A percentile compares a stretch with the other conserved stretches of the same genome.
These are phyloP conservation scores for Ustilaginoidea virens DNA, from an alignment of 2,329 filamentous ascomycete genomes.

Conservation along the genomic window DNA sequence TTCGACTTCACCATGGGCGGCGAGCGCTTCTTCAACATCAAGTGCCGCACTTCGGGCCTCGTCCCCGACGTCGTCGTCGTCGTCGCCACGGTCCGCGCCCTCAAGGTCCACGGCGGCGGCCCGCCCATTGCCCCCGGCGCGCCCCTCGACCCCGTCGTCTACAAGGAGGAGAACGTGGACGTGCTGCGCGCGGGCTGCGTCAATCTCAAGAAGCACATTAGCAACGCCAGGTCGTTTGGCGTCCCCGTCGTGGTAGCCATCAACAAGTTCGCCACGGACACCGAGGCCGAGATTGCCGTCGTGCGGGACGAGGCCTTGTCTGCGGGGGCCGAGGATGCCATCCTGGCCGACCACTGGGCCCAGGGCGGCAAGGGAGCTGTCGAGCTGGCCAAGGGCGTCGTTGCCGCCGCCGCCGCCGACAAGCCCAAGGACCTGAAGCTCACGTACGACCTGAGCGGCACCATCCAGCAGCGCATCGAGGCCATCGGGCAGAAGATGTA, in stretches of 20 bases:
- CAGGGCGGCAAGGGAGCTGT: constrained; percentile 84
- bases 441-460: constrained; percentile 66
- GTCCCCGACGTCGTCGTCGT: constrained; percentile 88
- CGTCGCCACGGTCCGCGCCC: constrained; percentile 84
- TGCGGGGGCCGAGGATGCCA: constrained; percentile 85
- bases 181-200: constrained; percentile 79
- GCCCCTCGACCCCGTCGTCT: constrained; percentile 71
- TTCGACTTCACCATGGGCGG: constrained; percentile 99
- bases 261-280: constrained; percentile 92
- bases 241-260: constrained; percentile 92
- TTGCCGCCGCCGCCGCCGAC: constrained; percentile 64
- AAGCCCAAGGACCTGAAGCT: constrained; percentile 80
- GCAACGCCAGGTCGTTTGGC: constrained; percentile 77
- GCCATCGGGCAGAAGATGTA: constrained; percentile 89
- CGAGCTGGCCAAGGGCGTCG: constrained; percentile 75
- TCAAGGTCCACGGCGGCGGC: constrained; percentile 94
- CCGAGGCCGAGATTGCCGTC: constrained; percentile 76
- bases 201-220: constrained; percentile 90
- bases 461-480: constrained; percentile 80
- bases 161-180: constrained; percentile 87
- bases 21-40: constrained; percentile 99
- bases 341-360: constrained; percentile 92
- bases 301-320: constrained; percentile 82
- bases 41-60: constrained; percentile 88
- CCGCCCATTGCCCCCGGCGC: constrained; percentile 85